phyloP scores from a whole-genome alignment of 441 rosid genomes.

The Euphorbia corollata region DNA sequence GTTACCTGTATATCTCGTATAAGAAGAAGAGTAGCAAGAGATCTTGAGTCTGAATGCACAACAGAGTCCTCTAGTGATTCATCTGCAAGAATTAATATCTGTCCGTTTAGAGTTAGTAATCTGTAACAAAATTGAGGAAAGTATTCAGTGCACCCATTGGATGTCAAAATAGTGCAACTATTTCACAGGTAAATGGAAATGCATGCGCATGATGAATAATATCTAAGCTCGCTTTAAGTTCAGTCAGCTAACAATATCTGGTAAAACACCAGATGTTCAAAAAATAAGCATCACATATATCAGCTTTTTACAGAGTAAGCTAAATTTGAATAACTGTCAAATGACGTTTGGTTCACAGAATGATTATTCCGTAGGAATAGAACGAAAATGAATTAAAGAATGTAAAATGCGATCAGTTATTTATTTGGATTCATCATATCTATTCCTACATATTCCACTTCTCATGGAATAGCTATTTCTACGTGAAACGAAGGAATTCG shows the following conservation, averaged over 20 bases:
- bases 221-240: neutral
- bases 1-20: constrained; percentile 87
- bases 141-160: neutral
- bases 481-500: too few relatives aligned
- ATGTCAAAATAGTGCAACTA: neutral
- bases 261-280: neutral
- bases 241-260: neutral
- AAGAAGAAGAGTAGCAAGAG: constrained; percentile 93
- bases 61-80: constrained; percentile 86
- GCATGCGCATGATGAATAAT: neutral
- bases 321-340: too few relatives aligned
- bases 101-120: constrained; percentile 53
- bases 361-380: too few relatives aligned
- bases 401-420: too few relatives aligned
- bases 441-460: too few relatives aligned
- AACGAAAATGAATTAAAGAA: too few relatives aligned
- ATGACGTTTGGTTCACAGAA: too few relatives aligned
- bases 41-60: constrained; percentile 87
- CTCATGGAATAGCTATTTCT: too few relatives aligned
- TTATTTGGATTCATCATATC: too few relatives aligned
- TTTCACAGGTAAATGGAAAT: neutral
- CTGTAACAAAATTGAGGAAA: constrained; percentile 12
- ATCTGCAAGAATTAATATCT: constrained; percentile 95
- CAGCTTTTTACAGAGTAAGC: neutral
- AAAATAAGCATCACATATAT: neutral